Conservation (phyloP, 805 yeast species). For the Yarrowia sp. region DNA sequence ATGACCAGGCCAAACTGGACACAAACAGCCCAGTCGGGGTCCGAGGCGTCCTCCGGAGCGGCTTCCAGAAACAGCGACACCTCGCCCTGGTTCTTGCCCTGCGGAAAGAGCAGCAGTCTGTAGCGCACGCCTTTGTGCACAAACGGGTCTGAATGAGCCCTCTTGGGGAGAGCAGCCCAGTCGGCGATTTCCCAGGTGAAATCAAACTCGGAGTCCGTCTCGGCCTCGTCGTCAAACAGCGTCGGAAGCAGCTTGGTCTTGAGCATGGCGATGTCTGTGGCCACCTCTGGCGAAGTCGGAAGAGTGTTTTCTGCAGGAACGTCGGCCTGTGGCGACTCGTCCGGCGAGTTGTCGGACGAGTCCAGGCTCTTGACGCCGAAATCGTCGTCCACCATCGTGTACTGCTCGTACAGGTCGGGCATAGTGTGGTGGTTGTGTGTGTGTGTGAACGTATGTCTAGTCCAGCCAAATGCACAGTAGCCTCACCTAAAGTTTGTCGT, state of each 20-base stretch:
- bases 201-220: conserved; percentile 31
- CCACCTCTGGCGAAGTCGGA: background rate
- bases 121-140: conserved; percentile 37
- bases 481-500: background rate
- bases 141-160: conserved; percentile 38
- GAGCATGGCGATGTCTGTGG: background rate
- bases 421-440: background rate
- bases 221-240: conserved; percentile 35
- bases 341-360: background rate
- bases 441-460: background rate
- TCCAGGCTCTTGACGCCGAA: conserved; percentile 17
- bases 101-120: conserved; percentile 72
- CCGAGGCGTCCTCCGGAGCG: conserved; percentile 37
- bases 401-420: conserved; percentile 7
- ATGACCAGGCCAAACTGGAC: conserved; percentile 84
- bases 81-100: conserved; percentile 56
- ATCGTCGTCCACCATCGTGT: conserved; percentile 16
- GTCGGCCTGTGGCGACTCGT: background rate
- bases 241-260: conserved; percentile 28
- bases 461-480: too few species aligned
- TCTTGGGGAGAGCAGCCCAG: conserved; percentile 41
- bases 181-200: conserved; percentile 41
- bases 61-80: conserved; percentile 83
- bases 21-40: conserved; percentile 73
- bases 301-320: background rate